These are phyloP conservation scores for Camelina sativa DNA, from an alignment of 345 rosid species.

Conservation along the genomic window DNA sequence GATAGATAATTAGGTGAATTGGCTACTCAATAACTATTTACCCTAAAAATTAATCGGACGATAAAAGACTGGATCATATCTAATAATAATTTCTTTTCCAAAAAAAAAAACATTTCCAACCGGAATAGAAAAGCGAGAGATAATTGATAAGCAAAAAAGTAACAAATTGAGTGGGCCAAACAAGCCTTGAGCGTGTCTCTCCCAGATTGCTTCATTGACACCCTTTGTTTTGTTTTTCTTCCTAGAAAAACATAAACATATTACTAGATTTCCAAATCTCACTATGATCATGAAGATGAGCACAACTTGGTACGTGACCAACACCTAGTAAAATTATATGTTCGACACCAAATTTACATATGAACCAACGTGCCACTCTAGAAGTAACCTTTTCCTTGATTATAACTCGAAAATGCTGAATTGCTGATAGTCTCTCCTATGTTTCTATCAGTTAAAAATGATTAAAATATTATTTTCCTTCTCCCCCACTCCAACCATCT, in stretches of 20 bases:
- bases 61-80: too few species aligned
- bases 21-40: too few species aligned
- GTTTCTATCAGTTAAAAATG: too few species aligned
- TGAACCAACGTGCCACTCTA: neutral
- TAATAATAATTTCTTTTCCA: too few species aligned
- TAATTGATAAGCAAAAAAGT: neutral
- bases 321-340: neutral
- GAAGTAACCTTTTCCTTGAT: neutral
- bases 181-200: slow-evolving; percentile 6
- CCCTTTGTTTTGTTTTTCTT: neutral
- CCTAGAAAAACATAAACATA: neutral
- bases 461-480: too few species aligned
- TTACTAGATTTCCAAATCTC: neutral
- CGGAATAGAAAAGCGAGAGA: neutral
- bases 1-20: too few species aligned
- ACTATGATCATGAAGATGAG: neutral
- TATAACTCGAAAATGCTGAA: neutral
- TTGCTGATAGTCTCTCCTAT: neutral
- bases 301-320: neutral
- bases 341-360: neutral
- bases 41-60: too few species aligned
- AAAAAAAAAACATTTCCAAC: neutral
- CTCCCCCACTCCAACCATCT: too few species aligned
- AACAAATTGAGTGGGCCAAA: neutral
- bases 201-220: neutral